A percentile compares a stretch with the other conserved stretches of the same genome.
These are phyloP conservation scores for Volutella citrinella DNA, from an alignment of 2,329 filamentous ascomycete species.

Conservation along the genomic window DNA sequence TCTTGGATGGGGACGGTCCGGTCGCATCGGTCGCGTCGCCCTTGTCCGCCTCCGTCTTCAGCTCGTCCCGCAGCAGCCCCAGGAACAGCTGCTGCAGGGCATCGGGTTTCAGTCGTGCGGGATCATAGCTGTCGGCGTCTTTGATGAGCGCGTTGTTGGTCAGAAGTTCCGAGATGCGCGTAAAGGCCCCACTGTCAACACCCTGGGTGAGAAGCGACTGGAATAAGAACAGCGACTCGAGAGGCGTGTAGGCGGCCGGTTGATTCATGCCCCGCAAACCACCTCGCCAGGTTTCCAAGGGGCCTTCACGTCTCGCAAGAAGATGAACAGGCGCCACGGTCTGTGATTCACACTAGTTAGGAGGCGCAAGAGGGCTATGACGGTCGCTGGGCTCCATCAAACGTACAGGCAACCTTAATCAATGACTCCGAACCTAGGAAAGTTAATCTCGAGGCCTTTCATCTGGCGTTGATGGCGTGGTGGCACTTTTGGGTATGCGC, in stretches of 20 bases:
- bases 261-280: conserved; percentile 55
- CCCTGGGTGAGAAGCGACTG: conserved; percentile 72
- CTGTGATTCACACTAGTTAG: conserved; percentile 27
- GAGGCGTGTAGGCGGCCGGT: conserved; percentile 69
- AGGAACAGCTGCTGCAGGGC: conserved; percentile 77
- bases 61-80: conserved; percentile 71
- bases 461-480: conserved; percentile 23
- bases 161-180: conserved; percentile 70
- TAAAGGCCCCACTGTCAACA: conserved; percentile 63
- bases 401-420: conserved; percentile 32
- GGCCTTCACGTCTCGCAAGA: conserved; percentile 49
- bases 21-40: conserved; percentile 39
- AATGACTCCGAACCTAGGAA: conserved; percentile 25
- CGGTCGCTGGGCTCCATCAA: conserved; percentile 23
- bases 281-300: conserved; percentile 56
- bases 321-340: conserved; percentile 56
- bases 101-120: conserved; percentile 70
- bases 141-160: conserved; percentile 71
- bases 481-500: conserved; percentile 21
- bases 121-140: conserved; percentile 69
- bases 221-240: conserved; percentile 84
- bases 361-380: conserved; percentile 23
- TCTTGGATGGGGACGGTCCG: conserved; percentile 58
- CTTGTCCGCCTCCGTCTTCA: conserved; percentile 48
- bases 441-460: conserved; percentile 24